Evolutionary conservation across 805 yeast species (phyloP).

Genomic region (Sungouiella blattae): DNA sequence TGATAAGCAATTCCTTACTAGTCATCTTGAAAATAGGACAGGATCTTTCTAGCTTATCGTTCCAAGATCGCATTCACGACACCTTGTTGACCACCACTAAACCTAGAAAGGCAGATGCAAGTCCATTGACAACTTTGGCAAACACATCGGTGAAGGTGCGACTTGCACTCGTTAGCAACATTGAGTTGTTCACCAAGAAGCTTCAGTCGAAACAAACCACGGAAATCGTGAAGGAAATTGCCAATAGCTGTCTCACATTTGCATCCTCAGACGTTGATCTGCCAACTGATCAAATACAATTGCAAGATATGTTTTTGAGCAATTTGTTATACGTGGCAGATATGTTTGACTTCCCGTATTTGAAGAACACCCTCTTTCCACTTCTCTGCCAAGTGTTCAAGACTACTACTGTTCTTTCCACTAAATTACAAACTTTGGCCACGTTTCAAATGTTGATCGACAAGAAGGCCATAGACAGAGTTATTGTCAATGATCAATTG

Average conservation of each 20-base stretch:
- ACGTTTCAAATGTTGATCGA: constrained; percentile 58
- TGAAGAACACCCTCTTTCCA: constrained; percentile 77
- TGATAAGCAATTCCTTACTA: constrained; percentile 46
- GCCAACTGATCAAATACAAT: constrained; percentile 26
- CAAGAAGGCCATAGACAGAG: constrained; percentile 62
- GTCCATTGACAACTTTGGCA: constrained; percentile 23
- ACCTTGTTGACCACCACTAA: constrained; percentile 26
- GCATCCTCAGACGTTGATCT: constrained; percentile 24
- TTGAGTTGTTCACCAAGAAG: constrained; percentile 45
- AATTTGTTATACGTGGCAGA: constrained; percentile 40
- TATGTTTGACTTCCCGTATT: constrained; percentile 60
- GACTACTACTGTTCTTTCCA: constrained; percentile 77
- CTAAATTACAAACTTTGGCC: constrained; percentile 65
- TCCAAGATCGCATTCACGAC: constrained; percentile 66
- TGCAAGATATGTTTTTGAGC: constrained; percentile 53
- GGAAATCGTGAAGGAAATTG: constrained; percentile 43
- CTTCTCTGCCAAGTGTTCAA: constrained; percentile 68
- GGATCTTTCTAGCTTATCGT: constrained; percentile 69
- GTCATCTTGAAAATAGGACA: constrained; percentile 62
- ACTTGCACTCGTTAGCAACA: constrained; percentile 38
- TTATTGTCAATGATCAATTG: constrained; percentile 69
- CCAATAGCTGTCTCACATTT: constrained; percentile 30
- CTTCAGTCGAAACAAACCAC: constrained; percentile 52
- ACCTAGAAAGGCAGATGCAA: constrained; percentile 18
- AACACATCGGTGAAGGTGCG: constrained; percentile 31